These are phyloP conservation scores for Diaporthe nobilis DNA, from an alignment of 2,329 filamentous ascomycete genomes.

Conservation along the genomic window DNA sequence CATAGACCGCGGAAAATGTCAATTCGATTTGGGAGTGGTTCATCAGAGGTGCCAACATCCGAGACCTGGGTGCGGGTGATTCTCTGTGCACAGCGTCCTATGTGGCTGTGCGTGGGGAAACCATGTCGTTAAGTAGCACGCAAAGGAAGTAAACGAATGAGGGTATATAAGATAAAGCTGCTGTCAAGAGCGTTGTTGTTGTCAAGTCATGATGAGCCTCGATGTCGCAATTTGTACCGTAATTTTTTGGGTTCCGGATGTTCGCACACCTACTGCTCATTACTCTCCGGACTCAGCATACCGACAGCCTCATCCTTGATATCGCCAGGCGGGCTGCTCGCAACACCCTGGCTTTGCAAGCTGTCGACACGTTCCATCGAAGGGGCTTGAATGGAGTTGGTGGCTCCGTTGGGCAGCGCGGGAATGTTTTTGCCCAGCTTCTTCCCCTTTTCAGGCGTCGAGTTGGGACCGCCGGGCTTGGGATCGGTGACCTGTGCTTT, in stretches of 20 bases:
- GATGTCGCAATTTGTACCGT: not conserved
- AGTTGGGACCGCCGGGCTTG: conserved; percentile 53
- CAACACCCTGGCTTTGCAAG: conserved; percentile 69
- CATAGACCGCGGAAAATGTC: not conserved
- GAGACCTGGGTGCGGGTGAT: not conserved
- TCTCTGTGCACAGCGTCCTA: not conserved
- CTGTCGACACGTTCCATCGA: conserved; percentile 73
- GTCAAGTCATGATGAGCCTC: not conserved
- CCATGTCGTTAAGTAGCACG: not conserved
- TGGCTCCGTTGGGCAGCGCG: conserved; percentile 55
- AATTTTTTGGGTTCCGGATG: not conserved
- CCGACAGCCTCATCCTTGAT: conserved; percentile 76
- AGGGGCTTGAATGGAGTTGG: conserved; percentile 56
- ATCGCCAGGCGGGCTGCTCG: conserved; percentile 71
- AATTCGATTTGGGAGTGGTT: not conserved
- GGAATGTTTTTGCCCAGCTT: conserved; percentile 61
- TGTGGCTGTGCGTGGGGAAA: not conserved
- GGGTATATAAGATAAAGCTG: not conserved
- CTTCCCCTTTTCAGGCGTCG: conserved; percentile 59
- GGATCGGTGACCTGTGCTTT: conserved; percentile 66
- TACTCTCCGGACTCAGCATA: conserved; percentile 89
- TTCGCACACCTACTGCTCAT: conserved; percentile 60
- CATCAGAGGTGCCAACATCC: not conserved
- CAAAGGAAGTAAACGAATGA: not conserved
- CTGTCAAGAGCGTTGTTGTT: not conserved